Evolutionary conservation across 202 grass and related monocot genomes (phyloP), one percentile per base, ranked within the genome.

Genomic region (Hordeum pubiflorum): DNA sequence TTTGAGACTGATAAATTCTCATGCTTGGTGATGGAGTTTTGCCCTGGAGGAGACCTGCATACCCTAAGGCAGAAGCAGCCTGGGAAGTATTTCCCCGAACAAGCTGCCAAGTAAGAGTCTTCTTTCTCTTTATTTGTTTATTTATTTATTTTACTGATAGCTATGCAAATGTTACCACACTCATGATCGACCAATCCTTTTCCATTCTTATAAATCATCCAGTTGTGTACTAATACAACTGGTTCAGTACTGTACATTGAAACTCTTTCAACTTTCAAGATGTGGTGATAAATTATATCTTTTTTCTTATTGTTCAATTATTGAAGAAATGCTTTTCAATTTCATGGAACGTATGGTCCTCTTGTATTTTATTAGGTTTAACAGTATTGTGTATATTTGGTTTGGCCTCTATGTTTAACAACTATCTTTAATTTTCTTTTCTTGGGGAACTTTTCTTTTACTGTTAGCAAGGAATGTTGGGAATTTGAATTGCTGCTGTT

Each of bases 21-120:
- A 63, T 94, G 91, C 59, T 84, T 94, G 84, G 91, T 94, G 32
- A 94, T 94, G 91, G 91, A 94, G 86, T 94, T 94, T 69, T 94
- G 91, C 72, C 91, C 91, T 76, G 91, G 91, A 76, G 91, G 91
- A 71, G 91, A 94, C 68, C 79, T 94, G 27, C 91, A 94, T 81
- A 91, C 82, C 54, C 69, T 91, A 73, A 79, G 91, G 10, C 91
- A 94, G 82, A 94, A 83, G 69, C 91, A 94, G 56, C 89, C 89
- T 58, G 91, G 86, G 23, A 91, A 90, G 41, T 90, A 77, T 81
- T 89, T 90, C 23, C 38, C 82, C 0, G 87, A 90, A 80, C 88
- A 93, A 80, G 91, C 85, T 84, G 83, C 81, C 78, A 93, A 88
- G 88, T 88, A 93, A 81, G 83, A 63, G 70, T 39, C 11, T 79